Evolutionary conservation across 768 basidiomycete genomes (phyloP).

Genomic region (Auricularia heimuer): DNA sequence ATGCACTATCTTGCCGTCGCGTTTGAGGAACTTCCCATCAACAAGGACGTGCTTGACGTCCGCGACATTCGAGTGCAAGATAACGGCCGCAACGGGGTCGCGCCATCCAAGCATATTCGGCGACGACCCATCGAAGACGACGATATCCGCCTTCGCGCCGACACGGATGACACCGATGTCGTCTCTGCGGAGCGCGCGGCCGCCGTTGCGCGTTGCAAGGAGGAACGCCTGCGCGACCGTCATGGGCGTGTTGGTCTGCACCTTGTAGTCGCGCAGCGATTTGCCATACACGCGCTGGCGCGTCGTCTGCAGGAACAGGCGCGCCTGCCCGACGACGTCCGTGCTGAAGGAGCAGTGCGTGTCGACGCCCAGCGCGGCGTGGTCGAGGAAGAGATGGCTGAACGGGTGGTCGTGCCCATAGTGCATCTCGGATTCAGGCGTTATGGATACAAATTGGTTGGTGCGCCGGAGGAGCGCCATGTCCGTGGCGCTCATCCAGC

Average conservation of each 20-base stretch:
- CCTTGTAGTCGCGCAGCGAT: background rate
- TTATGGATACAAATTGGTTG: background rate
- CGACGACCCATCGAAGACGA: background rate
- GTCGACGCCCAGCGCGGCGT: background rate
- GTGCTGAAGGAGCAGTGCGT: background rate
- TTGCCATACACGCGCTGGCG: background rate
- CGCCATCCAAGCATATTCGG: background rate
- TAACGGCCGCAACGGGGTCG: background rate
- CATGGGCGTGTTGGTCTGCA: background rate
- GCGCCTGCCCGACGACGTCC: background rate
- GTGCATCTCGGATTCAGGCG: constrained; percentile 1
- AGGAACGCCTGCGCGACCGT: background rate
- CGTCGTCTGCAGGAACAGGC: background rate
- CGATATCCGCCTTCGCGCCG: background rate
- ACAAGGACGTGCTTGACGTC: background rate
- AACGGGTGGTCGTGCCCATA: background rate
- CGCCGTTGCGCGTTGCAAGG: background rate
- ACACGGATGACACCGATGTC: background rate
- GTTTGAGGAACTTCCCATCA: background rate
- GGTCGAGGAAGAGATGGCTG: constrained; percentile 2
- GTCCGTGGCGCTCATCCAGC: background rate
- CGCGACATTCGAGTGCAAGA: background rate
- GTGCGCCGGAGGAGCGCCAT: background rate
- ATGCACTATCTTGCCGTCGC: background rate
- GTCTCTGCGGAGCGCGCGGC: background rate